Evolutionary conservation across 2,329 filamentous ascomycete genomes (phyloP).

Genomic region (Metarhizium brunneum): DNA sequence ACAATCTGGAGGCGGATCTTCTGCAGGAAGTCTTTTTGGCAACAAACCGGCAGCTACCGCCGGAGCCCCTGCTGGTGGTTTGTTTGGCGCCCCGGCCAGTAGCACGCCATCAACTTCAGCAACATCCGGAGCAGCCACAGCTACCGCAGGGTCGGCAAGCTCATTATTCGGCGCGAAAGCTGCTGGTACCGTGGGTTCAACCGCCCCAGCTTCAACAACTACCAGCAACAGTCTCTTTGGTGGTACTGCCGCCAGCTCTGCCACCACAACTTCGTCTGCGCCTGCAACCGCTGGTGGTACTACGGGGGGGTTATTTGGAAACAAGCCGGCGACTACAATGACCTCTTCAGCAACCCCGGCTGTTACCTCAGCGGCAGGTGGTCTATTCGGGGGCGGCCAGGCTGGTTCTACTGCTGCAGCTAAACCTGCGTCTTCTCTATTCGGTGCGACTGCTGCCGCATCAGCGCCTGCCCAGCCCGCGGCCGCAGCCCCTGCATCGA

Average conservation of each 20-base stretch:
- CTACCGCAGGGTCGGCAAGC: slow-evolving; percentile 11
- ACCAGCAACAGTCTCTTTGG: slow-evolving; percentile 25
- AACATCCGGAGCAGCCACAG: slow-evolving; percentile 14
- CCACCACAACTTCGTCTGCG: slow-evolving; percentile 8
- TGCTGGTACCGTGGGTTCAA: slow-evolving; percentile 23
- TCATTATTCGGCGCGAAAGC: slow-evolving; percentile 34
- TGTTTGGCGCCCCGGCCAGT: slow-evolving; percentile 16
- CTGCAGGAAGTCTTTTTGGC: slow-evolving; percentile 8
- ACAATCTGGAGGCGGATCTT: slow-evolving; percentile 17
- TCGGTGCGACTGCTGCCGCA: slow-evolving; percentile 14
- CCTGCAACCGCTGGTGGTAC: slow-evolving; percentile 18
- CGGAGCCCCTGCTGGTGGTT: slow-evolving; percentile 11
- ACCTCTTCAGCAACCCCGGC: slow-evolving; percentile 17
- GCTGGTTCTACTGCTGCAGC: slow-evolving; percentile 8
- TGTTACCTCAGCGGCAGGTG: slow-evolving; percentile 19
- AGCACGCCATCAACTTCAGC: slow-evolving; percentile 14
- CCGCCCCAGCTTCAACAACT: slow-evolving; percentile 22
- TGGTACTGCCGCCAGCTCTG: slow-evolving; percentile 17
- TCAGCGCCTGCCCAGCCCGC: slow-evolving; percentile 22
- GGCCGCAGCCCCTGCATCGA: slow-evolving; percentile 15
- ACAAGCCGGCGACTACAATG: slow-evolving; percentile 22
- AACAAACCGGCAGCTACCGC: slow-evolving; percentile 15
- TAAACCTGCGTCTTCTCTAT: slow-evolving; percentile 10
- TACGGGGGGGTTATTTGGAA: slow-evolving; percentile 21
- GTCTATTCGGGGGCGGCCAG: slow-evolving; percentile 20